phyloP scores from a whole-genome alignment of 495 filamentous ascomycete species.

The Alectoria sarmentosa region DNA sequence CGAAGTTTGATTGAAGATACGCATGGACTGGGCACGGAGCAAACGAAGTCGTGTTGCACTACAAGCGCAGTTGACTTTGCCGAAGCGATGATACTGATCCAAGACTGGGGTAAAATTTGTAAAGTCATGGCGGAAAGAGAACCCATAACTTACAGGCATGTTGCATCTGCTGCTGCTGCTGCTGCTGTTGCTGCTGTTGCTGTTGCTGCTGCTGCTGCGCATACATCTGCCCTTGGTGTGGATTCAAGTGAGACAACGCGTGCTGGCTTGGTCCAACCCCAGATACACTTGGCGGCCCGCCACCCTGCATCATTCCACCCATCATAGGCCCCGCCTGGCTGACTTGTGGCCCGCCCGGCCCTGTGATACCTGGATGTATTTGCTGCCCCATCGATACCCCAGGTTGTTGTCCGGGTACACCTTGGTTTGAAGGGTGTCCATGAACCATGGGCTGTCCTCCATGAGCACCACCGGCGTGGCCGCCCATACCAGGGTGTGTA shows the following conservation, averaged over 20 bases:
- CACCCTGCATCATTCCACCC: conserved; percentile 72
- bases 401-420: conserved; percentile 48
- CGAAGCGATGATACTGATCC: neutral
- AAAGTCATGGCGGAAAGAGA: neutral
- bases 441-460: conserved; percentile 64
- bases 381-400: conserved; percentile 60
- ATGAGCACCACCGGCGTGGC: conserved; percentile 64
- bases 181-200: conserved; percentile 36
- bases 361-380: conserved; percentile 80
- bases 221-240: conserved; percentile 54
- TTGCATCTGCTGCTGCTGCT: conserved; percentile 38
- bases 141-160: neutral
- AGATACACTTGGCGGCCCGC: conserved; percentile 39
- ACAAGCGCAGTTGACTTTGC: neutral
- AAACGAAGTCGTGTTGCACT: neutral
- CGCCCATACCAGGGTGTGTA: conserved; percentile 64
- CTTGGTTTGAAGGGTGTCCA: conserved; percentile 64
- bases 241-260: conserved; percentile 72
- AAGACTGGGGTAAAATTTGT: neutral
- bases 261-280: conserved; percentile 64
- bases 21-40: neutral
- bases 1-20: neutral
- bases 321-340: conserved; percentile 72
- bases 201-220: conserved; percentile 34
- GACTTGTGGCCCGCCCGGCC: conserved; percentile 68